Percentiles rank a stretch among this genome's conserved stretches.
Evolutionary conservation across 345 rosid species (phyloP).

Genomic region (Camelina neglecta): DNA sequence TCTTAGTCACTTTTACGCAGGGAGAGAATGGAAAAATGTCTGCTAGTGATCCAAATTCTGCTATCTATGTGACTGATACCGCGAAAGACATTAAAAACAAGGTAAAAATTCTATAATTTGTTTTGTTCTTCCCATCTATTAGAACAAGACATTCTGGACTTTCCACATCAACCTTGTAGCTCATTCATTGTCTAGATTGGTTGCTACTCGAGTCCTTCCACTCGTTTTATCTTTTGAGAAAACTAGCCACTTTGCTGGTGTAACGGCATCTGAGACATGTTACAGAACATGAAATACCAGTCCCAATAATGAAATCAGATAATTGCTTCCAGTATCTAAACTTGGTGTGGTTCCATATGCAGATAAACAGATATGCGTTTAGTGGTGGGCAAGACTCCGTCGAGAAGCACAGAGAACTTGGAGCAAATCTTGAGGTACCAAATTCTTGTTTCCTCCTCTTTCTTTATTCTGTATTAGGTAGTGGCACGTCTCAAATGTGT

Average conservation of each 20-base stretch:
- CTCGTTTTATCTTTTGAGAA: not conserved
- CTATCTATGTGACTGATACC: conserved; percentile 90
- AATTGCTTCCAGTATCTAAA: not conserved
- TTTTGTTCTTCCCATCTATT: conserved; percentile 1
- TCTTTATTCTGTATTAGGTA: not conserved
- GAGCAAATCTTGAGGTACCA: conserved; percentile 90
- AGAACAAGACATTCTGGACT: not conserved
- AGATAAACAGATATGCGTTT: conserved; percentile 83
- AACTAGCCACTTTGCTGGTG: conserved; percentile 9
- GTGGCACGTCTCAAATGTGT: conserved; percentile 8
- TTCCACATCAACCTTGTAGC: not conserved
- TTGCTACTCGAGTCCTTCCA: not conserved
- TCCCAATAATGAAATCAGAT: not conserved
- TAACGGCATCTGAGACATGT: not conserved
- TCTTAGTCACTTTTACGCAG: conserved; percentile 48
- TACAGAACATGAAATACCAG: not conserved
- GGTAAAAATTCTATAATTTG: conserved; percentile 47
- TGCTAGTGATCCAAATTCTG: conserved; percentile 96
- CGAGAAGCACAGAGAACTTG: conserved; percentile 70
- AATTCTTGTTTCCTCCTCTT: conserved; percentile 10
- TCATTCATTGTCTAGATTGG: not conserved
- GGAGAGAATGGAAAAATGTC: conserved; percentile 98
- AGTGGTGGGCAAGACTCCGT: conserved; percentile 84
- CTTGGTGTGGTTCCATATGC: conserved; percentile 28
- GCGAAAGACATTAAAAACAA: conserved; percentile 77